These are phyloP conservation scores for Sedum album DNA, from an alignment of 164 flowering plant genomes.

Conservation along the genomic window DNA sequence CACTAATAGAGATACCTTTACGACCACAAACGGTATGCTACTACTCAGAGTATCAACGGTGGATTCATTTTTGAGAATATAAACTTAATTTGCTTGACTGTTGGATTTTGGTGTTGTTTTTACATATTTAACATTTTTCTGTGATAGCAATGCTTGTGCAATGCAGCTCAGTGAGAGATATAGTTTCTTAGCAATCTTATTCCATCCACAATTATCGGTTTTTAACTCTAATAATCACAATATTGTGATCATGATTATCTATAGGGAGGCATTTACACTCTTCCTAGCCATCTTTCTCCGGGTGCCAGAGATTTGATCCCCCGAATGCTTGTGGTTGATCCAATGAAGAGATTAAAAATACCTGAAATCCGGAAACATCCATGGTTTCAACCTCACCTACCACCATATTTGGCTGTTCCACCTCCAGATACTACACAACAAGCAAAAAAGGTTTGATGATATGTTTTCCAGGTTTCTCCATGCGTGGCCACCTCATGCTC, in stretches of 20 bases:
- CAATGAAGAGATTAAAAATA: neutral
- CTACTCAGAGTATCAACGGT: no score
- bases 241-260: neutral
- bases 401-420: neutral
- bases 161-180: neutral
- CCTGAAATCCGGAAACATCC: neutral
- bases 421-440: neutral
- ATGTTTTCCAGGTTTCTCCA: neutral
- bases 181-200: neutral
- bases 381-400: neutral
- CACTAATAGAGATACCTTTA: no score
- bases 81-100: neutral
- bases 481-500: neutral
- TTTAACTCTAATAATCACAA: neutral
- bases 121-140: neutral
- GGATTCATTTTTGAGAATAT: no score
- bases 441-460: neutral
- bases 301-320: neutral
- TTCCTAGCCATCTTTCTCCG: neutral
- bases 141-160: neutral
- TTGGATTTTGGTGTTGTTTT: neutral
- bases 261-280: neutral
- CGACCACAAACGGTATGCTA: no score
- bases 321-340: neutral
- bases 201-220: neutral